Conservation (phyloP, 495 filamentous ascomycete species). For the Aspergillus cavernicola region DNA sequence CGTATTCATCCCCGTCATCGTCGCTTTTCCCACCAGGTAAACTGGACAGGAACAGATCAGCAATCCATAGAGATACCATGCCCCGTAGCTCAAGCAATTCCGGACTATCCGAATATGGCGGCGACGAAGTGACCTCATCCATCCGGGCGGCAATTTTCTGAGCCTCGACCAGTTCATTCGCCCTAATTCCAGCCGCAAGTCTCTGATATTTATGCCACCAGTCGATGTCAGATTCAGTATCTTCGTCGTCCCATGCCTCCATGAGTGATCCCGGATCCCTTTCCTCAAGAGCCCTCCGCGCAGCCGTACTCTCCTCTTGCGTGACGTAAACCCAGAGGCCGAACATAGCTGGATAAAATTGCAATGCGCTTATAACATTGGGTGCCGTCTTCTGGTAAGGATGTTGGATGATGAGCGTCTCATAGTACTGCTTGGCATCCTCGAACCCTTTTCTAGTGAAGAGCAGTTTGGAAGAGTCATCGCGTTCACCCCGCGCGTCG, state of each 20-base stretch:
- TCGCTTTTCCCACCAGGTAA: constrained; percentile 16
- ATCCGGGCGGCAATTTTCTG: constrained; percentile 58
- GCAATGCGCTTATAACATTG: constrained; percentile 42
- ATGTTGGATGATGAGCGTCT: constrained; percentile 63
- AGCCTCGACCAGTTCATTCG: constrained; percentile 41
- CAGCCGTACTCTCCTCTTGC: constrained; percentile 45
- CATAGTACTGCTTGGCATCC: constrained; percentile 60
- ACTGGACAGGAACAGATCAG: constrained; percentile 50
- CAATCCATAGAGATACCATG: constrained; percentile 66
- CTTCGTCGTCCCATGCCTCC: constrained; percentile 31
- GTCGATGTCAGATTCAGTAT: constrained; percentile 19
- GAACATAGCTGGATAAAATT: constrained; percentile 68
- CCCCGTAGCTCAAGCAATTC: constrained; percentile 59
- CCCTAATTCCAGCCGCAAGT: constrained; percentile 25
- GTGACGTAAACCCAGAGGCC: constrained; percentile 61
- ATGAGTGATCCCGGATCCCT: constrained; percentile 19
- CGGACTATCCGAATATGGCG: constrained; percentile 58
- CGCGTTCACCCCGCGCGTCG: neutral
- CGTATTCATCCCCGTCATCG: neutral
- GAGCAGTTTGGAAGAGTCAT: constrained; percentile 6
- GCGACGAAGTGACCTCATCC: constrained; percentile 58
- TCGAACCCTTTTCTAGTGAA: constrained; percentile 53
- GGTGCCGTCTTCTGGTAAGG: constrained; percentile 50
- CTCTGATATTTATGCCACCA: constrained; percentile 14
- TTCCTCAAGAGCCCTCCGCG: constrained; percentile 23